These are phyloP conservation scores for Exophiala xenobiotica DNA, from an alignment of 2,329 filamentous ascomycete genomes.

Conservation along the genomic window DNA sequence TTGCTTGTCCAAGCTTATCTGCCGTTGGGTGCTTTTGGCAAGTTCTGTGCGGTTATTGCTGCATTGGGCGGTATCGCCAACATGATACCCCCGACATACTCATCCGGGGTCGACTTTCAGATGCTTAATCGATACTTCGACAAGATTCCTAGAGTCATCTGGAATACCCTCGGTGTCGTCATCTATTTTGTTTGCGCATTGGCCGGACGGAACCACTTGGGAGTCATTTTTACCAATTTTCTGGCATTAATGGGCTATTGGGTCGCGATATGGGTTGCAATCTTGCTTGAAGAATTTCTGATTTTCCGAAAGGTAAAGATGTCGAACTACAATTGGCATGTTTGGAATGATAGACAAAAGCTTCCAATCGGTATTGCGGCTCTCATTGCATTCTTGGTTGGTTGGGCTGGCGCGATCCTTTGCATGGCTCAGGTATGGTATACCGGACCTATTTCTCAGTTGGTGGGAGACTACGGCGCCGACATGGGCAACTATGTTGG, in stretches of 20 bases:
- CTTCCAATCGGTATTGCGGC: conserved; percentile 64
- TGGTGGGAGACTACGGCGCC: conserved; percentile 58
- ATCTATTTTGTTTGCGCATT: conserved; percentile 66
- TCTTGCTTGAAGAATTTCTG: conserved; percentile 58
- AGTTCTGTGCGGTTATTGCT: conserved; percentile 65
- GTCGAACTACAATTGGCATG: conserved; percentile 56
- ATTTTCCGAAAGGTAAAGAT: conserved; percentile 56
- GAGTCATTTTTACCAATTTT: conserved; percentile 67
- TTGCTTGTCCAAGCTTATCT: conserved; percentile 63
- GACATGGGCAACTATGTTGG: conserved; percentile 64
- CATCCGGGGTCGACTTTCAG: conserved; percentile 66
- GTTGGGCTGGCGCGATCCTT: conserved; percentile 64
- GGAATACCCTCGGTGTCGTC: conserved; percentile 62
- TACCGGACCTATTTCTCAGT: conserved; percentile 60
- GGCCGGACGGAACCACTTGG: conserved; percentile 60
- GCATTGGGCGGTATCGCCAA: conserved; percentile 66
- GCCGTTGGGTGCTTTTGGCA: conserved; percentile 61
- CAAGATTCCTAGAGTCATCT: conserved; percentile 61
- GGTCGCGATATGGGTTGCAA: conserved; percentile 64
- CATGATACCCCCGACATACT: conserved; percentile 64
- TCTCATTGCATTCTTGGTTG: conserved; percentile 60
- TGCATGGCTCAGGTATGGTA: conserved; percentile 72
- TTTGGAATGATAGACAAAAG: conserved; percentile 59
- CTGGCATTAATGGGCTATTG: conserved; percentile 70
- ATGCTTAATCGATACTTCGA: conserved; percentile 61